Percentiles rank a stretch among this genome's conserved stretches.
phyloP scores from a whole-genome alignment of 768 basidiomycete genomes.

The Leucocoprinus leucothites region DNA sequence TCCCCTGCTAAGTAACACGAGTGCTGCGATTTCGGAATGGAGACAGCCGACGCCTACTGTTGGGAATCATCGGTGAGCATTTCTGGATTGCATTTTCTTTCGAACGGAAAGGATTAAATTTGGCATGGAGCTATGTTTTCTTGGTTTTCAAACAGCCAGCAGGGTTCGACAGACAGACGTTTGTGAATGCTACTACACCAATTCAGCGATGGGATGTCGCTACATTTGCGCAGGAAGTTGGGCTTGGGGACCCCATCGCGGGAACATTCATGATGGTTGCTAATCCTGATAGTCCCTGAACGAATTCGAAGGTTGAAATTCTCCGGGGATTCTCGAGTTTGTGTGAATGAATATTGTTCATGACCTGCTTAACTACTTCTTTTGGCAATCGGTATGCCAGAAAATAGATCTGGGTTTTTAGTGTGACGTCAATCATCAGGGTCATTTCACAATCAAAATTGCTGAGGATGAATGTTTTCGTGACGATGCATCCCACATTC shows the following conservation, averaged over 20 bases:
- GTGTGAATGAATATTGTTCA: not conserved
- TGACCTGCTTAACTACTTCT: no score
- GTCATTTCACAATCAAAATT: not conserved
- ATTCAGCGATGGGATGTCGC: constrained; percentile 40
- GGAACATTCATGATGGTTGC: constrained; percentile 50
- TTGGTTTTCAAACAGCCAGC: constrained; percentile 42
- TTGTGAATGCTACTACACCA: constrained; percentile 33
- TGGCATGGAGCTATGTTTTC: constrained; percentile 38
- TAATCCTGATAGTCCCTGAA: constrained; percentile 1
- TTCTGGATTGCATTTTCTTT: not conserved
- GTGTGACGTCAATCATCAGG: not conserved
- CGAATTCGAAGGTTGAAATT: not conserved
- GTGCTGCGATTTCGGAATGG: constrained; percentile 36
- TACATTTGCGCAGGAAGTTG: constrained; percentile 35
- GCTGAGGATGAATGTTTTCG: not conserved
- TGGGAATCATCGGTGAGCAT: not conserved
- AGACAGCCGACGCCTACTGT: constrained; percentile 30
- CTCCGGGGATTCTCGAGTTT: not conserved
- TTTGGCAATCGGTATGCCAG: not conserved
- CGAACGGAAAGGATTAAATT: not conserved
- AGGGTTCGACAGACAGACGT: constrained; percentile 36
- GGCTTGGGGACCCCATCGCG: constrained; percentile 42
- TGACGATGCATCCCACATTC: no score
- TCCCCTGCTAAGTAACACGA: constrained; percentile 31
- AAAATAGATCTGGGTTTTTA: not conserved